A percentile compares a stretch with the other conserved stretches of the same genome.
Conservation (phyloP, 768 basidiomycete genomes). For the Lactarius indigo region DNA sequence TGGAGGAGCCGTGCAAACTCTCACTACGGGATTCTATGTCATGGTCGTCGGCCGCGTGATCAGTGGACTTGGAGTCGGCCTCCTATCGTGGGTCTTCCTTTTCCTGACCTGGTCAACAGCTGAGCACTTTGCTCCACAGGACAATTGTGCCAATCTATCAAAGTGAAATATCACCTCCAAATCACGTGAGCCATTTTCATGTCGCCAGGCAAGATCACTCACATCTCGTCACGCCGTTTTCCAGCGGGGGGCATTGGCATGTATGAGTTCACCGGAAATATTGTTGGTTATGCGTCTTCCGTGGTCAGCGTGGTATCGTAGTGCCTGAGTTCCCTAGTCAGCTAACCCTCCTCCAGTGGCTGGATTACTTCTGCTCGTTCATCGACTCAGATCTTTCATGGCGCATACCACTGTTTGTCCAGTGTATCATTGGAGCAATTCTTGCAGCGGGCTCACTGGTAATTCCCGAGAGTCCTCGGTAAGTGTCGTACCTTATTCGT, state of each 20-base stretch:
- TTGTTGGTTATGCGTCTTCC: constrained; percentile 85
- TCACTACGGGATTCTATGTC: constrained; percentile 68
- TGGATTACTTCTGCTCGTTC: constrained; percentile 90
- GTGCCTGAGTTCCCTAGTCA: background rate
- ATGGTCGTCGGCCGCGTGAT: constrained; percentile 85
- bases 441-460: constrained; percentile 75
- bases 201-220: constrained; percentile 5
- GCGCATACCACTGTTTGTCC: constrained; percentile 85
- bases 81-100: constrained; percentile 63
- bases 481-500: constrained; percentile 23
- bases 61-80: constrained; percentile 86
- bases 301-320: constrained; percentile 54
- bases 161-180: constrained; percentile 91
- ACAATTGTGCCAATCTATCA: constrained; percentile 96
- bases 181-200: constrained; percentile 51
- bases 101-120: background rate
- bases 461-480: constrained; percentile 91
- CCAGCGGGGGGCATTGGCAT: constrained; percentile 86
- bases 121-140: constrained; percentile 37
- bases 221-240: background rate
- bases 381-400: constrained; percentile 84
- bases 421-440: constrained; percentile 81
- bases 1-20: constrained; percentile 83
- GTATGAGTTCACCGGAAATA: constrained; percentile 93
- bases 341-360: constrained; percentile 56